These are phyloP conservation scores for Alternaria burnsii DNA, from an alignment of 2,329 filamentous ascomycete genomes.

Conservation along the genomic window DNA sequence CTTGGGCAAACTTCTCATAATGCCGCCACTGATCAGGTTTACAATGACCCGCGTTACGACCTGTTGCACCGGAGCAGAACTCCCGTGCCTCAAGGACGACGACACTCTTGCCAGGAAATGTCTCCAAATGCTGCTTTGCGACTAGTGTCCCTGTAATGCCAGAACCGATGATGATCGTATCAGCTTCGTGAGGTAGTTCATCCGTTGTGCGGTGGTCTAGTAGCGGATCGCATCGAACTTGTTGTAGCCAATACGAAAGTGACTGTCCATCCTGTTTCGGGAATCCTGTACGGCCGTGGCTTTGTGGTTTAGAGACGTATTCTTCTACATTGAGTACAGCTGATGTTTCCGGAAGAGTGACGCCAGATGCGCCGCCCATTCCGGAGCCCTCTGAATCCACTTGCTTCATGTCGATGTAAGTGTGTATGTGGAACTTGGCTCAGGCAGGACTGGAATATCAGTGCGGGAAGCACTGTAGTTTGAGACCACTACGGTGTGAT, in stretches of 20 bases:
- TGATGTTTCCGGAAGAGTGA: constrained; percentile 18
- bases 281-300: constrained; percentile 26
- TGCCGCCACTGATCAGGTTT: constrained; percentile 40
- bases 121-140: too few relatives aligned
- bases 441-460: too few relatives aligned
- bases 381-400: not conserved
- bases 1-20: constrained; percentile 38
- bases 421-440: not conserved
- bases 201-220: constrained; percentile 42
- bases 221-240: constrained; percentile 38
- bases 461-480: too few relatives aligned
- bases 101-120: constrained; percentile 27
- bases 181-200: constrained; percentile 36
- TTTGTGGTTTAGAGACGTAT: constrained; percentile 21
- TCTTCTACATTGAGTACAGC: constrained; percentile 30
- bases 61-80: constrained; percentile 42
- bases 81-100: constrained; percentile 39
- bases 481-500: not conserved
- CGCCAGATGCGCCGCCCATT: constrained; percentile 5
- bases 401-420: not conserved
- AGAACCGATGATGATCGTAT: constrained; percentile 44
- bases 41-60: constrained; percentile 40
- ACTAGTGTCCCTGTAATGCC: too few relatives aligned
- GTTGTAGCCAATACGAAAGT: constrained; percentile 39
- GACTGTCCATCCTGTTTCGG: constrained; percentile 38